Percentiles rank a stretch among this genome's conserved stretches.
These are phyloP conservation scores for Podosphaera aphanis DNA, from an alignment of 2,329 filamentous ascomycete genomes.

Conservation along the genomic window DNA sequence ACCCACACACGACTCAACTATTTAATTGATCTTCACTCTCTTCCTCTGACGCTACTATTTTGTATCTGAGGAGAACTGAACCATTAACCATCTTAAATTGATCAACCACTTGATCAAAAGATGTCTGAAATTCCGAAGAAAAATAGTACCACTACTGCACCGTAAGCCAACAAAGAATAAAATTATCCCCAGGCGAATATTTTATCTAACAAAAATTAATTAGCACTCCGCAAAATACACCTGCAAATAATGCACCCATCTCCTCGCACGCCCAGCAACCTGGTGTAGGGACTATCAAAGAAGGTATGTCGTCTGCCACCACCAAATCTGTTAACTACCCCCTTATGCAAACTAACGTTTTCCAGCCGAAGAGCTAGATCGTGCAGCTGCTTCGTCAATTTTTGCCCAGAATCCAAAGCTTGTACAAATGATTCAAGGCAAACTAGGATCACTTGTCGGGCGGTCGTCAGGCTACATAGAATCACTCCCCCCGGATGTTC, in stretches of 20 bases:
- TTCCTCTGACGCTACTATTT: background rate
- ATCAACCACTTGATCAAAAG: slow-evolving; percentile 4
- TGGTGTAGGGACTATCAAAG: slow-evolving; percentile 81
- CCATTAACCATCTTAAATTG: background rate
- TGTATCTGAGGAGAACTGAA: background rate
- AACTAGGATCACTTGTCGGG: slow-evolving; percentile 78
- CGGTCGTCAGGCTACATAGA: slow-evolving; percentile 95
- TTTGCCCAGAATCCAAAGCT: slow-evolving; percentile 91
- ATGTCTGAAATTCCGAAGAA: slow-evolving; percentile 45
- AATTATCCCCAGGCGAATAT: background rate
- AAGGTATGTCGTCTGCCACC: slow-evolving; percentile 41
- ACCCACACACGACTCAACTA: background rate
- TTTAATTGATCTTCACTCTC: background rate
- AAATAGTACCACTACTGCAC: slow-evolving; percentile 33
- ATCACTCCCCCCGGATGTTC: slow-evolving; percentile 70
- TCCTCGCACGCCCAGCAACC: slow-evolving; percentile 94
- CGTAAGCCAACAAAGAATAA: slow-evolving; percentile 25
- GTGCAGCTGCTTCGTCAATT: slow-evolving; percentile 65
- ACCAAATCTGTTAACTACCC: slow-evolving; percentile 8
- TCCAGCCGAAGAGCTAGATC: slow-evolving; percentile 63
- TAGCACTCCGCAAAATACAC: slow-evolving; percentile 97
- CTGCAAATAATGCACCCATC: slow-evolving; percentile 84
- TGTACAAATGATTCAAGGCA: slow-evolving; percentile 93
- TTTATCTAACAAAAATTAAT: slow-evolving; percentile 11
- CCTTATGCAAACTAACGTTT: slow-evolving; percentile 5